Evolutionary conservation across 768 basidiomycete genomes (phyloP).

Genomic region (Suillus hirtellus): DNA sequence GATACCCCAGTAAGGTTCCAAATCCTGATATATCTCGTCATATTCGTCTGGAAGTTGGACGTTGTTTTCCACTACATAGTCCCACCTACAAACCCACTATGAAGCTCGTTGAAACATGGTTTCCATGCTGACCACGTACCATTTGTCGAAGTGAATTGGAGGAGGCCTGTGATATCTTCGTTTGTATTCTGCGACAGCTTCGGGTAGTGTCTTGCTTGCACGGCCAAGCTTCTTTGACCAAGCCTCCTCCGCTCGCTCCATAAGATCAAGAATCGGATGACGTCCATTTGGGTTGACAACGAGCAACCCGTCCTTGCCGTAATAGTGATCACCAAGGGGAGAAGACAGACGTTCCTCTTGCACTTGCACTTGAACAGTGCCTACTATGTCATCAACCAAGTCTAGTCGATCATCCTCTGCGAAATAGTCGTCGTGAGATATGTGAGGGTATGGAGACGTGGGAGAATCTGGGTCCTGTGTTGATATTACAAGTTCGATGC

Average conservation of each 20-base stretch:
- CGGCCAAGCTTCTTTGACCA: conserved; percentile 38
- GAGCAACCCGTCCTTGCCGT: conserved; percentile 32
- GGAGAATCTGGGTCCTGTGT: neutral
- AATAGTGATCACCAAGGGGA: conserved; percentile 21
- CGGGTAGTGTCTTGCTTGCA: conserved; percentile 38
- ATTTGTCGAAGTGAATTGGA: conserved; percentile 44
- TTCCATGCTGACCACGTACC: conserved; percentile 27
- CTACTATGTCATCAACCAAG: neutral
- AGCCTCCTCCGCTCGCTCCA: conserved; percentile 34
- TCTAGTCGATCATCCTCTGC: neutral
- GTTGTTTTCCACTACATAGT: conserved; percentile 38
- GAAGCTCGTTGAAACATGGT: neutral
- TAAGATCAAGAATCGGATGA: conserved; percentile 48
- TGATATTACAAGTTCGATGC: neutral
- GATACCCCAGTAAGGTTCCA: conserved; percentile 40
- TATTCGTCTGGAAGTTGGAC: conserved; percentile 48
- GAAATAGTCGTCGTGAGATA: neutral
- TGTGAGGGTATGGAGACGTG: neutral
- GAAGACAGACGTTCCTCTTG: neutral
- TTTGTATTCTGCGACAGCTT: conserved; percentile 41
- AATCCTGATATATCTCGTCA: conserved; percentile 42
- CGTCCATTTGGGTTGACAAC: conserved; percentile 35
- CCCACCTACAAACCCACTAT: conserved; percentile 34
- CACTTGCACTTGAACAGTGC: neutral
- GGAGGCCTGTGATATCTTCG: conserved; percentile 36